These are phyloP conservation scores for Zangia roseola DNA, from an alignment of 768 basidiomycete genomes.

Conservation along the genomic window DNA sequence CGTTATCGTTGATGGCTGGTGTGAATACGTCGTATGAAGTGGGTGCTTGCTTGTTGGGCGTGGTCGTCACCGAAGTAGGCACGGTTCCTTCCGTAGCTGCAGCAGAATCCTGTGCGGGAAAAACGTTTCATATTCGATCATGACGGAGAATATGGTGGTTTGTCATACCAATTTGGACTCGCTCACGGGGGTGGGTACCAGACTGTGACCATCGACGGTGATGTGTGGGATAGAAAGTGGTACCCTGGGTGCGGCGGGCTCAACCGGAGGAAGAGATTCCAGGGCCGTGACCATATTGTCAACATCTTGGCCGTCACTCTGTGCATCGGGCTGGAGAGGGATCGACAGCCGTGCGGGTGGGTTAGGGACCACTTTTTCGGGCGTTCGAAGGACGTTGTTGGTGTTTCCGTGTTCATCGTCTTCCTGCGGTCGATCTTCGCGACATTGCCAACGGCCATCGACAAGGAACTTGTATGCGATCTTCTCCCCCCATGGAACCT, in stretches of 20 bases:
- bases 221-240: constrained; percentile 22
- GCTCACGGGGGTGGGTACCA: constrained; percentile 29
- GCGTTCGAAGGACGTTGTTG: constrained; percentile 65
- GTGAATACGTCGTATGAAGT: constrained; percentile 24
- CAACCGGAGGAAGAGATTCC: constrained; percentile 16
- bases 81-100: constrained; percentile 17
- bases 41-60: constrained; percentile 2
- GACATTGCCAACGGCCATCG: constrained; percentile 64
- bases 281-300: constrained; percentile 29
- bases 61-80: constrained; percentile 2
- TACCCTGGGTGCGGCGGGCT: constrained; percentile 7
- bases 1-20: constrained; percentile 41
- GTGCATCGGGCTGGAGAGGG: constrained; percentile 1
- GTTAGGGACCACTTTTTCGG: constrained; percentile 33
- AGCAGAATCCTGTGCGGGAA: constrained; percentile 20
- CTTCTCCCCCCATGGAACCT: constrained; percentile 61
- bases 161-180: constrained; percentile 17
- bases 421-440: constrained; percentile 57
- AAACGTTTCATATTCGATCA: not conserved
- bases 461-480: constrained; percentile 79
- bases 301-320: constrained; percentile 5
- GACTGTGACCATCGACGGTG: constrained; percentile 7
- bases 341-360: constrained; percentile 16
- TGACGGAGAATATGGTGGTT: not conserved
- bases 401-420: constrained; percentile 60